A percentile compares a stretch with the other conserved stretches of the same genome.
These are phyloP conservation scores for Phytophthora tentaculata DNA, from an alignment of 352 stramenopile genomes.

Conservation along the genomic window DNA sequence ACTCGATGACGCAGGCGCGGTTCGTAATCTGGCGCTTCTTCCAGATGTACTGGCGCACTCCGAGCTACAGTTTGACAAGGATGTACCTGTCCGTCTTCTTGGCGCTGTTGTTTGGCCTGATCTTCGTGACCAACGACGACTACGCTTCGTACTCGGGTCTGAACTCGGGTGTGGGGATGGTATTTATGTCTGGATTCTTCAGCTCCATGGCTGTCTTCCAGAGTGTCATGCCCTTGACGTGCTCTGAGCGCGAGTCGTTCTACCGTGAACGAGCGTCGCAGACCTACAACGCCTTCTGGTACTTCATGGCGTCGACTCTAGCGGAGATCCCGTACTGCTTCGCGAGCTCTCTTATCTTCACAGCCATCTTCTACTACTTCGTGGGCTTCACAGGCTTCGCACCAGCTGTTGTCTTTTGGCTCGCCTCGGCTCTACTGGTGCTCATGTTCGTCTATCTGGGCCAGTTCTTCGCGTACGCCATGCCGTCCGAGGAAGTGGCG, in stretches of 20 bases:
- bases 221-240: too few species aligned
- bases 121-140: too few species aligned
- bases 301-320: too few species aligned
- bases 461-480: slow-evolving; percentile 13
- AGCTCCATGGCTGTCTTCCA: too few species aligned
- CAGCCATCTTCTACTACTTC: slow-evolving; percentile 7
- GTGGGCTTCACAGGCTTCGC: slow-evolving; percentile 24
- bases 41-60: slow-evolving; percentile 16
- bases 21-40: slow-evolving; percentile 13
- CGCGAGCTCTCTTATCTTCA: slow-evolving; percentile 3
- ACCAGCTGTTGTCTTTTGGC: slow-evolving; percentile 32
- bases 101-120: too few species aligned
- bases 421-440: slow-evolving; percentile 39
- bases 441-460: slow-evolving; percentile 48
- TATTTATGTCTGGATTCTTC: too few species aligned
- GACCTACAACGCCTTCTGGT: too few species aligned
- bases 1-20: slow-evolving; percentile 7
- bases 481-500: slow-evolving; percentile 13
- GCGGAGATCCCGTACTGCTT: too few species aligned
- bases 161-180: too few species aligned
- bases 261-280: too few species aligned
- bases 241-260: too few species aligned
- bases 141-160: too few species aligned
- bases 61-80: slow-evolving; percentile 68
- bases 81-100: slow-evolving; percentile 65